These are phyloP conservation scores for Eucalyptus virginea DNA, from an alignment of 345 rosid species.

Conservation along the genomic window DNA sequence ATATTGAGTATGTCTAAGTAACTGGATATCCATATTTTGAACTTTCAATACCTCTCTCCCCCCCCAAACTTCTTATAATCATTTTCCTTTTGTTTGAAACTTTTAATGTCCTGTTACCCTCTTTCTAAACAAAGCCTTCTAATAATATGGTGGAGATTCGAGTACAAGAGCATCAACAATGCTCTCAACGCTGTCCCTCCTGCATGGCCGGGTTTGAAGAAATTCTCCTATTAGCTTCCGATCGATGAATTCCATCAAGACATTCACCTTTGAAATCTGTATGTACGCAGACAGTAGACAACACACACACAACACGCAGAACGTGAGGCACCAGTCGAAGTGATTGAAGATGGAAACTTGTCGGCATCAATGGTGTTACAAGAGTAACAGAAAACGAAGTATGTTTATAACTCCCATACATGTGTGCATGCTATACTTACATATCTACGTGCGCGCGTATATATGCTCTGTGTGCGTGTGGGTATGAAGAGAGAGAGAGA, in stretches of 20 bases:
- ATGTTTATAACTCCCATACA: not conserved
- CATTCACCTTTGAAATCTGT: not conserved
- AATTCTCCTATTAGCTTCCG: not conserved
- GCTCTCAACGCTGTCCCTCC: not conserved
- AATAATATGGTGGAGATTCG: not conserved
- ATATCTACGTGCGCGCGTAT: not conserved
- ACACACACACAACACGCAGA: not conserved
- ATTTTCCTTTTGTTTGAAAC: too few relatives aligned
- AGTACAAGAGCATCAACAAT: not conserved
- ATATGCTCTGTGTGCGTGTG: not conserved
- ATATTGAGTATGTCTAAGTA: not conserved
- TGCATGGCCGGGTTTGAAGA: not conserved
- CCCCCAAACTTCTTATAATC: not conserved
- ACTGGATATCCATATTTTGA: not conserved
- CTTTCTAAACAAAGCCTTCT: not conserved
- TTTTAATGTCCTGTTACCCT: not conserved
- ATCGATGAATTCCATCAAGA: not conserved
- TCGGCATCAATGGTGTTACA: not conserved
- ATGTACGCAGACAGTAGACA: not conserved
- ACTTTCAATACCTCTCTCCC: too few relatives aligned
- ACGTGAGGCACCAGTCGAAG: not conserved
- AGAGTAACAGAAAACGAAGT: not conserved
- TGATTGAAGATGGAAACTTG: not conserved
- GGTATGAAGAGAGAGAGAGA: not conserved
- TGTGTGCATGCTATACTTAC: not conserved